phyloP scores from a whole-genome alignment of 2,329 filamentous ascomycete genomes.

The Pseudogymnoascus sp. region DNA sequence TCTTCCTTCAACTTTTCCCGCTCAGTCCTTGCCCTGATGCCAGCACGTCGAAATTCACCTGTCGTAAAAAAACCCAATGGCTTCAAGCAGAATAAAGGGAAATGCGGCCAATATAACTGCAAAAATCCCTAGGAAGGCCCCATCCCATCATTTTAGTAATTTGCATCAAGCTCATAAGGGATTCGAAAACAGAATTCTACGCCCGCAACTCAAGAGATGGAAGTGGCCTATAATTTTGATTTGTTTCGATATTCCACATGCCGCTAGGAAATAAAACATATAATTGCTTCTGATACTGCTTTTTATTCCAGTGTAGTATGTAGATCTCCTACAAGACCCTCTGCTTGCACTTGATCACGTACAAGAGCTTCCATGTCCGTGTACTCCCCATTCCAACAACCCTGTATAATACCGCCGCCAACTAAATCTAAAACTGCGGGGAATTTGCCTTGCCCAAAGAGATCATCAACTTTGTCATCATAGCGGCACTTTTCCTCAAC shows the following conservation, averaged over 20 bases:
- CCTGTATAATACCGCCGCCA: slow-evolving; percentile 11
- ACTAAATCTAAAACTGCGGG: slow-evolving; percentile 9
- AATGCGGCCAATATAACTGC: background rate
- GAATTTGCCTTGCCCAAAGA: slow-evolving; percentile 10
- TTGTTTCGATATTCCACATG: no score
- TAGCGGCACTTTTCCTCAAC: slow-evolving; percentile 11
- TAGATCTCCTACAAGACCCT: no score
- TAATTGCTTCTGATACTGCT: no score
- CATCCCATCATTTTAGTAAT: no score
- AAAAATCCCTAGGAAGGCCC: background rate
- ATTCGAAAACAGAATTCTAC: no score
- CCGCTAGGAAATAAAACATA: no score
- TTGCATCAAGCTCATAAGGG: no score
- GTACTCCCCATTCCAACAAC: slow-evolving; percentile 13
- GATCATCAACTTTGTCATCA: slow-evolving; percentile 11
- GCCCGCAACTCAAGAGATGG: no score
- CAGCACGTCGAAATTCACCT: background rate
- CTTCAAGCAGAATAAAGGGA: background rate
- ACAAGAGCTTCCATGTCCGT: background rate
- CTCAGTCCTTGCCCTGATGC: background rate
- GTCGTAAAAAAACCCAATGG: background rate
- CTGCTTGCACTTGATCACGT: background rate
- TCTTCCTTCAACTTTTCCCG: background rate
- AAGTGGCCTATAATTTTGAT: no score
- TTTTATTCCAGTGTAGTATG: no score